These are phyloP conservation scores for Cyclotella choctawhatcheeana DNA, from an alignment of 108 stramenopile genomes.

Conservation along the genomic window DNA sequence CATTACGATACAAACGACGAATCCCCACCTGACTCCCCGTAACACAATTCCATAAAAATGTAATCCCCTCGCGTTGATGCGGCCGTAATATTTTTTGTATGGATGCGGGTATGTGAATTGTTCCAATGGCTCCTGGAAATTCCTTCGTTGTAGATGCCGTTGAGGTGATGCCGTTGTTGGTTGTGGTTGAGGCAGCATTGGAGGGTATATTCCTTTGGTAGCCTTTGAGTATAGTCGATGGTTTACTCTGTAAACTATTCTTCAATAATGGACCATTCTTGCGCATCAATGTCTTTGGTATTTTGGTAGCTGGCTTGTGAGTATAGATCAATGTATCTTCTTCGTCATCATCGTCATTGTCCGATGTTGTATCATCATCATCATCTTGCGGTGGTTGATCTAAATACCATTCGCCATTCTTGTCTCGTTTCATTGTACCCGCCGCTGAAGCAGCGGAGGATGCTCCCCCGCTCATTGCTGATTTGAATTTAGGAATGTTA, in stretches of 20 bases:
- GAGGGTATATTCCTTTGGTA: neutral
- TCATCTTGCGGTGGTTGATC: neutral
- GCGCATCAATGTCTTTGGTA: too few relatives aligned
- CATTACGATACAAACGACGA: conserved; percentile 2
- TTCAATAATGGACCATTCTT: too few relatives aligned
- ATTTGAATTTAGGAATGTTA: neutral
- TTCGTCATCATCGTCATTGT: too few relatives aligned
- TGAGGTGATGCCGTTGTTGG: neutral
- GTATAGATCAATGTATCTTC: too few relatives aligned
- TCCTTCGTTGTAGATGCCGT: neutral
- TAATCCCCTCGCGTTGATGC: conserved; percentile 72
- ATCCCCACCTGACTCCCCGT: conserved; percentile 47
- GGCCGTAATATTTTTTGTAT: conserved; percentile 55
- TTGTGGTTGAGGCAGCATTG: neutral
- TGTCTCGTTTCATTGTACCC: conserved; percentile 30
- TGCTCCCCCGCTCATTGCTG: conserved; percentile 4
- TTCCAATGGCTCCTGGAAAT: neutral
- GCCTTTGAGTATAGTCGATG: neutral
- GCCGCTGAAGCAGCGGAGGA: conserved; percentile 9
- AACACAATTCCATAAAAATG: conserved; percentile 82
- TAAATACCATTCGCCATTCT: conserved; percentile 26
- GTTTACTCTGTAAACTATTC: too few relatives aligned
- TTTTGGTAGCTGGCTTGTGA: too few relatives aligned
- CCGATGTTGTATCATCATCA: neutral
- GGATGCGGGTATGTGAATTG: conserved; percentile 43